Evolutionary conservation across 371 early-diverging fungal species (phyloP), one percentile per base, ranked within the genome.

Genomic region (Saksenaea oblongispora): DNA sequence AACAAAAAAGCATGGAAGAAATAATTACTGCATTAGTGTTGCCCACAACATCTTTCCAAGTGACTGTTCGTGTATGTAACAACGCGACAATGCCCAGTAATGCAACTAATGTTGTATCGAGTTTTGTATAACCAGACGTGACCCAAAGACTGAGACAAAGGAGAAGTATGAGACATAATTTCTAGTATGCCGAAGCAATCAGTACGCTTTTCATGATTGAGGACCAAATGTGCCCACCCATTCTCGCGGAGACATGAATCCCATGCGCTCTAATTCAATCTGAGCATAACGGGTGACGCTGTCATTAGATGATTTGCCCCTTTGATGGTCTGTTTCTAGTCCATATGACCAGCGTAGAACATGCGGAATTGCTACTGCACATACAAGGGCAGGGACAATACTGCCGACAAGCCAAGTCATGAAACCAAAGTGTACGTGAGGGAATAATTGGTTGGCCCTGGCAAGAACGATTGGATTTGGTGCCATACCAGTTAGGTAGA

Each of bases 51-150:
- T 91, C 87, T 41, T 82, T 81, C 92, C 91, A 91, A 8, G 68
- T 58, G 9, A 91, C 51, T 0, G 87, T 81, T 8, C 82, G 78
- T 26, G 82, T 59, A 18, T 85, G 56, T 9, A 89, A 51, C 24
- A 91, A 61, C 0, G 69, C 58, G 0, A 79, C 69, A 5, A 91
- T 66, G 0, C 86, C 90, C 31, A 82, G 60, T 24, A 86, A 75
- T 3, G 87, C 88, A 5, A 90, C 85, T n/a, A 89, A 69, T 0
- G 88, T 79, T 0, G 89, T 78, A 56, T 89, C 85, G 3, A 91
- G 58, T 8, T 78, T 76, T 31, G 86, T 85, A 39, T 72, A 73
- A n/a, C 71, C 55, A 1, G 80, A 76, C 27, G 84, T 79, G 14
- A 87, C 75, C 92, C 92, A 92, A 14, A 88, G 56, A 17, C 66